A percentile compares a stretch with the other conserved stretches of the same genome.
Evolutionary conservation across 257 asterid species (phyloP).

Genomic region (Fraxinus quadrangulata): DNA sequence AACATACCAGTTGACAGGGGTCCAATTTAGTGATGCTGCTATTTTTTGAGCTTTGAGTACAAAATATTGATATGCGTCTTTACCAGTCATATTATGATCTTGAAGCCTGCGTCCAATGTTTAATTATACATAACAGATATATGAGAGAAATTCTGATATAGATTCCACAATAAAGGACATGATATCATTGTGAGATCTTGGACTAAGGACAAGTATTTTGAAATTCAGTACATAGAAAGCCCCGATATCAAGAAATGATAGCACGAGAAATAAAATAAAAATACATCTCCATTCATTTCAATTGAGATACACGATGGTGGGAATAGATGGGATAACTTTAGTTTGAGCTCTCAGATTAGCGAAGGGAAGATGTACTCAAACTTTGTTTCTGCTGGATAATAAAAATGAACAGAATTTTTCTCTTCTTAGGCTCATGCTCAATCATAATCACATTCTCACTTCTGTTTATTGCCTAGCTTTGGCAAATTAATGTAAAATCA

Average conservation of each 20-base stretch:
- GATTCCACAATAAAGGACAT: slow-evolving; percentile 2
- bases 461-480: background rate
- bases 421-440: background rate
- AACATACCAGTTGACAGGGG: slow-evolving; percentile 89
- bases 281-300: background rate
- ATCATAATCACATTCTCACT: background rate
- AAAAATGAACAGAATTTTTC: no score
- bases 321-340: no score
- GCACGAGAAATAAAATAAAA: background rate
- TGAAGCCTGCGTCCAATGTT: slow-evolving; percentile 64
- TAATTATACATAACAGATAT: slow-evolving; percentile 17
- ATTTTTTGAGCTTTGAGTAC: slow-evolving; percentile 93
- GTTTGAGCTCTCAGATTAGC: no score
- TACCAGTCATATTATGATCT: slow-evolving; percentile 71
- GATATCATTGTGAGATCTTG: background rate
- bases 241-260: background rate
- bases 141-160: slow-evolving; percentile 11
- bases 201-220: background rate
- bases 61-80: slow-evolving; percentile 80
- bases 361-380: background rate
- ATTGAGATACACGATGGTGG: no score
- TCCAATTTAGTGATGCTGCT: slow-evolving; percentile 71
- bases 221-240: background rate
- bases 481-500: background rate
- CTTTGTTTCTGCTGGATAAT: background rate